phyloP scores from a whole-genome alignment of 1,284 basidiomycete genomes.

The Fistulinella staudtii region DNA sequence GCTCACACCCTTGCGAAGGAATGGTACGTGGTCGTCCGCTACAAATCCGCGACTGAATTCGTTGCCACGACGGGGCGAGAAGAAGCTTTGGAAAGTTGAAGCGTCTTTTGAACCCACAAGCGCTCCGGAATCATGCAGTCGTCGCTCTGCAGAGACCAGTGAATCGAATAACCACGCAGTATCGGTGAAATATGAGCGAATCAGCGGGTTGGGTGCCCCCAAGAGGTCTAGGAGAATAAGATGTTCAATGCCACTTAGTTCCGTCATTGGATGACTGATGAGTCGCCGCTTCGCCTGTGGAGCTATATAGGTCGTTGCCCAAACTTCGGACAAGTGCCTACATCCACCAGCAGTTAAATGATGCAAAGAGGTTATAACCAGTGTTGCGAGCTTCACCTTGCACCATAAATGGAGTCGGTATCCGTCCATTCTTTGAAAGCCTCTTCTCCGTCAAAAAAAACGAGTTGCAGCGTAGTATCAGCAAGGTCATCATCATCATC shows the following conservation, averaged over 20 bases:
- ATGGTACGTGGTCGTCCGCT: slow-evolving; percentile 95
- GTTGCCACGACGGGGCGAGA: slow-evolving; percentile 44
- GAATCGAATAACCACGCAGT: slow-evolving; percentile 90
- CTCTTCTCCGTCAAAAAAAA: slow-evolving; percentile 99
- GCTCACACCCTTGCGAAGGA: slow-evolving; percentile 80
- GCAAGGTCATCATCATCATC: slow-evolving; percentile 73
- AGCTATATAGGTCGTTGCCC: slow-evolving; percentile 67
- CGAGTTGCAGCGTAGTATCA: slow-evolving; percentile 86
- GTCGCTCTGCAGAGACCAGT: slow-evolving; percentile 62
- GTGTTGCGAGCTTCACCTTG: slow-evolving; percentile 49
- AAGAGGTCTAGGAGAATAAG: slow-evolving; percentile 88
- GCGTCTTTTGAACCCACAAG: slow-evolving; percentile 40
- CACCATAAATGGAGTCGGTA: slow-evolving; percentile 91
- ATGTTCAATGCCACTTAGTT: slow-evolving; percentile 81
- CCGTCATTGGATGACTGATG: slow-evolving; percentile 48
- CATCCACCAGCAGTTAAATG: slow-evolving; percentile 4
- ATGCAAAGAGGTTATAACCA: background rate
- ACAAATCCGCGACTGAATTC: slow-evolving; percentile 58
- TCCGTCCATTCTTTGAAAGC: slow-evolving; percentile 90
- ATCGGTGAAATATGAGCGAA: slow-evolving; percentile 79
- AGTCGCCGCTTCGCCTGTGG: slow-evolving; percentile 61
- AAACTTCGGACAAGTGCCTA: slow-evolving; percentile 83
- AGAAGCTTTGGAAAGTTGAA: slow-evolving; percentile 58
- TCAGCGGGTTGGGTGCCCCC: slow-evolving; percentile 67
- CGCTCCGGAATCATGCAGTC: slow-evolving; percentile 59